Base-by-base conservation (phyloP, 2,329 filamentous ascomycete genomes). In the Trichoderma sp. region DNA sequence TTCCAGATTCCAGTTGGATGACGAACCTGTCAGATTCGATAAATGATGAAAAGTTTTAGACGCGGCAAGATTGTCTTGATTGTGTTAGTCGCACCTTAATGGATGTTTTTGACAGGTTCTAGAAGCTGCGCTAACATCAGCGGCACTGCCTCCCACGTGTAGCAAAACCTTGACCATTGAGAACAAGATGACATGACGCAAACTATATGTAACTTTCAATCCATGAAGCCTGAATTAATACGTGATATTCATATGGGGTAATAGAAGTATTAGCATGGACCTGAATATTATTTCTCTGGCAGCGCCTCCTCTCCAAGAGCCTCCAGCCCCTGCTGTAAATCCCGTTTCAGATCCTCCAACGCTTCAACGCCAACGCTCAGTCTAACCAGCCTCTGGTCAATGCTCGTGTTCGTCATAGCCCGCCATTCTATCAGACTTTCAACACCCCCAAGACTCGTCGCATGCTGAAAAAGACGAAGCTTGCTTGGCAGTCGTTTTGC, bases 301-400 rank as follows among this genome's bases (percentile, higher is more conserved):
- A 90, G 76, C 51, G 98, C 80, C 83, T 98, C 95, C 43, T 87
- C 87, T 80, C 87, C 89, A 78, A 98, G 80, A 83, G 98, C 96
- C 81, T 96, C 92, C 86, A 92, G 92, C 61, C 88, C 89, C 84
- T 99, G 98, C n/a, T 53, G 83, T n/a, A 51, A 21, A 51, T 51
- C n/a, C n/a, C 43, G 4, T 51, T 9, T 51, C 9, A 51, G 2
- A 21, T 51, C 43, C n/a, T 51, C n/a, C 43, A 51, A n/a, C 18
- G 43, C 8, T 21, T 51, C 43, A 51, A 51, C n/a, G 1, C n/a
- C 43, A 21, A n/a, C 4, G 43, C 43, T 51, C 43, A 51, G 9
- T 65, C 96, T 85, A 80, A 98, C 78, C 79, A 98, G 81, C 73
- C 88, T 85, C 78, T 86, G 88, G 79, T 97, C 93, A 51, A 97